Conservation (phyloP, 768 basidiomycete species). For the Tulasnella sp. region DNA sequence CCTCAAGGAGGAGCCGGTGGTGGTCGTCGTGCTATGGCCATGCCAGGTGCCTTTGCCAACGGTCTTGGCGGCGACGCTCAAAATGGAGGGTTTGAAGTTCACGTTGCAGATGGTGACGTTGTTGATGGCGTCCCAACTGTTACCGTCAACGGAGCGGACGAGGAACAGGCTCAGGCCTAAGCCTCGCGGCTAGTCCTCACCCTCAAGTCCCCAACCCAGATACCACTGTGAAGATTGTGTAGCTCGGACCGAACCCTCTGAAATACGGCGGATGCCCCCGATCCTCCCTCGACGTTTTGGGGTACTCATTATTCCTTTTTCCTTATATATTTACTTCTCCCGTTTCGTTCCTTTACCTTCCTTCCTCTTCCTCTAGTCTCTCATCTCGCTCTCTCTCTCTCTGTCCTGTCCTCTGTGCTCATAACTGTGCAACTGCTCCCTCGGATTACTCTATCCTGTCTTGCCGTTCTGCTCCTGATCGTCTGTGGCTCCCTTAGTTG, state of each 20-base stretch:
- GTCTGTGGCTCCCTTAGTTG: not conserved
- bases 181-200: not conserved
- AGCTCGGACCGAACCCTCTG: not conserved
- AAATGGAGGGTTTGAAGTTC: constrained; percentile 18
- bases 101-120: constrained; percentile 19
- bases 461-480: not conserved
- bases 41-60: not conserved
- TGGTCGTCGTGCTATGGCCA: constrained; percentile 15
- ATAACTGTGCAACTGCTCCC: constrained; percentile 5
- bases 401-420: constrained; percentile 11
- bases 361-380: not conserved
- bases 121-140: constrained; percentile 16
- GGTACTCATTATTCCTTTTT: constrained; percentile 11
- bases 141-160: constrained; percentile 12
- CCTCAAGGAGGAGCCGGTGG: constrained; percentile 27
- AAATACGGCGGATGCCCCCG: constrained; percentile 4
- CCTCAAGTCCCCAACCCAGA: not conserved
- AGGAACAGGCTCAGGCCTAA: not conserved
- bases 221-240: constrained; percentile 5
- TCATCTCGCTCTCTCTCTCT: not conserved
- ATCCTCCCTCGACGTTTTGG: constrained; percentile 7
- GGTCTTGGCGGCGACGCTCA: constrained; percentile 20
- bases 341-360: not conserved
- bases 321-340: constrained; percentile 3
- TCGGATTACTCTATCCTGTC: constrained; percentile 5